Base-by-base conservation (phyloP, 768 basidiomycete species). In the Auriscalpium microsporum region DNA sequence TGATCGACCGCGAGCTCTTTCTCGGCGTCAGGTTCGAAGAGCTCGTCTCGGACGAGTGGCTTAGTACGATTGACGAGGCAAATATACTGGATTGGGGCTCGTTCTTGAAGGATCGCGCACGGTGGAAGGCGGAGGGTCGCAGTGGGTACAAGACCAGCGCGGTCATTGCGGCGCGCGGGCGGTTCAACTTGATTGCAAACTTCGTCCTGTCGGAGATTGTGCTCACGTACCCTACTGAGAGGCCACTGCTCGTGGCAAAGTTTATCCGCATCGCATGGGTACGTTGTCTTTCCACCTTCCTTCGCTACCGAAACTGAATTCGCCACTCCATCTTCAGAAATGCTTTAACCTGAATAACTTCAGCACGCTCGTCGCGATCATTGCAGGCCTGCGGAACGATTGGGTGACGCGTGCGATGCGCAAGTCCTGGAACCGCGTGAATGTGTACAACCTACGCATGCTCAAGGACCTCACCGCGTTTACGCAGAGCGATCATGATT, bases 251-350 rank as follows among this genome's bases (percentile, higher is more conserved):
- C 17, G 79, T 90, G 49, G 73, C 72, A 56, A 94, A 92, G 71
- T 86, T 95, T 66, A 83, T 94, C 58, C 83, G 90, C 44, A 73
- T 95, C 54, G 93, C 93, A 40, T 91, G 83, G 77, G 91, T 92
- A 61, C 66, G 85, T 73, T 23, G 36, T 47, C 58, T 40, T 38
- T 16, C 38, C 45, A 38, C 10, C 57, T 47, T 51, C 7, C 10
- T 38, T 45, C 19, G 21, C 47, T 28, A 60, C 11, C 54, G 55
- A 49, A 2, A 40, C 16, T 36, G 37, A 21, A 36, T 34, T 28
- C 40, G 46, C 34, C 4, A 8, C 42, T 8, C 16, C 33, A 8
- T 37, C 44, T 7, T 8, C 57, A 94, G 92, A 90, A 91, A 82
- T 83, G 83, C 34, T 94, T 90, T 67, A 70, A 73, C 17, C 74